phyloP scores from a whole-genome alignment of 805 yeast species.

The Schizosaccharomyces octosporus region DNA sequence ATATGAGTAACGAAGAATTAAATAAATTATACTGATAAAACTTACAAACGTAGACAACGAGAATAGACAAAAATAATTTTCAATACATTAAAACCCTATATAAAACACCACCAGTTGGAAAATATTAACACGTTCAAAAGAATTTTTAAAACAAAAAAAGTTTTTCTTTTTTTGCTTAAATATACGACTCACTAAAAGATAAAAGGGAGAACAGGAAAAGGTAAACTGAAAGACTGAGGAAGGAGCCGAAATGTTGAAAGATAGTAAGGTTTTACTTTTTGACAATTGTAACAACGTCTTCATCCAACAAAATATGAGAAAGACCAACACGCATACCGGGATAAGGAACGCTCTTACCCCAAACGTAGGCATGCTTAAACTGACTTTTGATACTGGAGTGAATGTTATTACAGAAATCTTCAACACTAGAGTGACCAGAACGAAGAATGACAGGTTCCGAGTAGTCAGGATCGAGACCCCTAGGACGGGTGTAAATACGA shows the following conservation, averaged over 20 bases:
- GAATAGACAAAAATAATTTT: no score
- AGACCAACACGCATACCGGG: slow-evolving; percentile 60
- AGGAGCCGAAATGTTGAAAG: no score
- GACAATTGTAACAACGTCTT: slow-evolving; percentile 70
- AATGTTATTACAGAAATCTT: slow-evolving; percentile 86
- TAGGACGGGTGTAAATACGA: slow-evolving; percentile 91
- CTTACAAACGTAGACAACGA: no score
- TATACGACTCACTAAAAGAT: no score
- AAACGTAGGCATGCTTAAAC: slow-evolving; percentile 79
- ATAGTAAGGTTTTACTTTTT: neutral
- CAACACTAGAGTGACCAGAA: slow-evolving; percentile 59
- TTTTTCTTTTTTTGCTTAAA: no score
- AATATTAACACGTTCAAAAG: no score
- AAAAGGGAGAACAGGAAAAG: neutral
- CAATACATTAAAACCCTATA: no score
- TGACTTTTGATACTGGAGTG: slow-evolving; percentile 87
- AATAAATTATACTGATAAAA: no score
- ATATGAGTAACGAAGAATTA: no score
- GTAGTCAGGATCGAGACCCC: slow-evolving; percentile 83
- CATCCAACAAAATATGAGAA: slow-evolving; percentile 64
- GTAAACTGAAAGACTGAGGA: no score
- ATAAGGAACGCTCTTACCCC: slow-evolving; percentile 23
- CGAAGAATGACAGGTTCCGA: slow-evolving; percentile 83
- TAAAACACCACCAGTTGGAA: no score
- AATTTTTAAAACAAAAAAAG: no score